These are phyloP conservation scores for Trichocladium antarcticum DNA, from an alignment of 495 filamentous ascomycete genomes.

Conservation along the genomic window DNA sequence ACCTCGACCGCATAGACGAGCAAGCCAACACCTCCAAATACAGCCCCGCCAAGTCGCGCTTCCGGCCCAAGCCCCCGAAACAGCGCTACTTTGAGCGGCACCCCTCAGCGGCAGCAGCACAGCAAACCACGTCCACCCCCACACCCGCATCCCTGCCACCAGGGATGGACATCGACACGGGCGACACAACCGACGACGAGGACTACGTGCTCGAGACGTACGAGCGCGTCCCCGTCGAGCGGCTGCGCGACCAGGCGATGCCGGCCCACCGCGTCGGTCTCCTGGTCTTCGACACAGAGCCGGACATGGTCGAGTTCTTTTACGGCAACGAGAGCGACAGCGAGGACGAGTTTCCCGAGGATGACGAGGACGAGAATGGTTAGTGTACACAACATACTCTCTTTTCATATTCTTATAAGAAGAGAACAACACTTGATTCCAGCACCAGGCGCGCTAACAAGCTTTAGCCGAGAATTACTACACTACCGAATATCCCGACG, in stretches of 20 bases:
- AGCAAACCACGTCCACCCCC: background rate
- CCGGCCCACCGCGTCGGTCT: conserved; percentile 35
- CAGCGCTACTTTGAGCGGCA: conserved; percentile 40
- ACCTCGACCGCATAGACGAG: conserved; percentile 28
- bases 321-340: conserved; percentile 37
- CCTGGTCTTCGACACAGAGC: conserved; percentile 42
- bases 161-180: conserved; percentile 19
- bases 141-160: background rate
- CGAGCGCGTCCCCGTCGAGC: conserved; percentile 39
- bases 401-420: no score
- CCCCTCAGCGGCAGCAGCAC: conserved; percentile 19
- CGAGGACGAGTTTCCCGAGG: conserved; percentile 37
- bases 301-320: conserved; percentile 40
- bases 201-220: conserved; percentile 47
- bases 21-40: conserved; percentile 19
- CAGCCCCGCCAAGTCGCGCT: conserved; percentile 20
- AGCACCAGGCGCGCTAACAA: no score
- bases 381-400: no score
- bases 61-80: conserved; percentile 38
- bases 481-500: conserved; percentile 45
- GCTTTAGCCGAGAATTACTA: conserved; percentile 45
- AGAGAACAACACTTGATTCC: no score
- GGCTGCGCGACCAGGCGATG: conserved; percentile 29
- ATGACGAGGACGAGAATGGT: conserved; percentile 50
- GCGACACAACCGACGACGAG: conserved; percentile 33